Conservation (phyloP, 345 rosid species). For the Eutrema yunnanense region DNA sequence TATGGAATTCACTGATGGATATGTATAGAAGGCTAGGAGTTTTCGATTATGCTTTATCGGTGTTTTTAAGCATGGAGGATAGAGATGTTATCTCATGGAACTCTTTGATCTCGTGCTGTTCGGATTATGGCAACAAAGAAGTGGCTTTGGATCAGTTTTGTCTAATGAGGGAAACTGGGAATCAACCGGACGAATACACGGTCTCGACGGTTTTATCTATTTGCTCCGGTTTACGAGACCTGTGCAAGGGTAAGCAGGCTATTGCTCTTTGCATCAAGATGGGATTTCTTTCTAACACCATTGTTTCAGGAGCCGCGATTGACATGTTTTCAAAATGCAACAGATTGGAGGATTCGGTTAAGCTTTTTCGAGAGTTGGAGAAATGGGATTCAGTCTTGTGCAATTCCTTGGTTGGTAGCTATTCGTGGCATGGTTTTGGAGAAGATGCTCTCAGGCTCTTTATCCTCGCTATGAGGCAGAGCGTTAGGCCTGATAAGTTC, state of each 20-base stretch:
- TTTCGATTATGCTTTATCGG: constrained; percentile 40
- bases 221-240: constrained; percentile 45
- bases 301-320: constrained; percentile 66
- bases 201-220: constrained; percentile 36
- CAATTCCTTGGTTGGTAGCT: constrained; percentile 60
- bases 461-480: constrained; percentile 36
- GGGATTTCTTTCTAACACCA: constrained; percentile 58
- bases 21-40: constrained; percentile 61
- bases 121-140: constrained; percentile 39
- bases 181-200: constrained; percentile 51
- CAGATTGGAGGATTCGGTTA: constrained; percentile 68
- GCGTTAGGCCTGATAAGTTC: constrained; percentile 48
- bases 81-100: constrained; percentile 70
- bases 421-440: constrained; percentile 43
- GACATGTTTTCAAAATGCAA: constrained; percentile 77
- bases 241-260: constrained; percentile 66
- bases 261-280: constrained; percentile 51
- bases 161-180: constrained; percentile 42
- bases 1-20: constrained; percentile 63
- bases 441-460: constrained; percentile 46
- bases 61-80: constrained; percentile 48
- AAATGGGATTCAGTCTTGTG: constrained; percentile 48
- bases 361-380: constrained; percentile 41
- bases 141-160: constrained; percentile 42
- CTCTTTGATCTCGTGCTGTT: constrained; percentile 47